Conservation (phyloP, 352 stramenopile species). For the Hyaloperonospora arabidopsidis region DNA sequence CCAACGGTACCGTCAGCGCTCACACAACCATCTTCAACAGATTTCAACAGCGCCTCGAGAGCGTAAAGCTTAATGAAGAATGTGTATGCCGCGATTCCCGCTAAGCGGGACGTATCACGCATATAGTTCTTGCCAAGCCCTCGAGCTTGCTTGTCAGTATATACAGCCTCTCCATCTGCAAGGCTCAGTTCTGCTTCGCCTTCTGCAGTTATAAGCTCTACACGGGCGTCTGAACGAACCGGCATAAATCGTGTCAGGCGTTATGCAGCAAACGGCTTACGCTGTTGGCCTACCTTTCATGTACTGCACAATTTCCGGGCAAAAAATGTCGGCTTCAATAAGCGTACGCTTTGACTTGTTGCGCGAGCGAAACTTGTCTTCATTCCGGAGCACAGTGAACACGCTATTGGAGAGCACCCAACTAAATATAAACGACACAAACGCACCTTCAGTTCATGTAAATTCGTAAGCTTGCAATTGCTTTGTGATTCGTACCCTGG, state of each 20-base stretch:
- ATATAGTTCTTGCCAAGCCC: constrained; percentile 86
- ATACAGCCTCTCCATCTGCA: constrained; percentile 45
- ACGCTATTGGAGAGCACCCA: constrained; percentile 88
- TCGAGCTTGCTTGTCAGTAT: constrained; percentile 61
- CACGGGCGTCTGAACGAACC: constrained; percentile 31
- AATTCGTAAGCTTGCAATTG: neutral
- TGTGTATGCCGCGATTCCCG: constrained; percentile 63
- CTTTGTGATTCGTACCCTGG: constrained; percentile 34
- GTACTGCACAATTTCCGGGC: constrained; percentile 61
- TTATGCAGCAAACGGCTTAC: neutral
- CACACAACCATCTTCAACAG: constrained; percentile 28
- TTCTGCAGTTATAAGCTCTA: constrained; percentile 26
- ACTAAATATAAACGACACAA: constrained; percentile 21
- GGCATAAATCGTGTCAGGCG: constrained; percentile 2
- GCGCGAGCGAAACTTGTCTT: constrained; percentile 80
- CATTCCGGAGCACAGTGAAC: constrained; percentile 87
- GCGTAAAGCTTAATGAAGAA: constrained; percentile 81
- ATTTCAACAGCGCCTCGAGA: constrained; percentile 43
- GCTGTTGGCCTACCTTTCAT: constrained; percentile 50
- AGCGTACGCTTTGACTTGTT: constrained; percentile 64
- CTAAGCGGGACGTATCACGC: constrained; percentile 45
- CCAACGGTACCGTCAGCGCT: constrained; percentile 27
- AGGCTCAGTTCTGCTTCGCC: constrained; percentile 38
- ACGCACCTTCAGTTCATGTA: neutral
- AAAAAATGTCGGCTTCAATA: constrained; percentile 60